Base-by-base conservation (phyloP, 805 yeast genomes). In the Teunomyces stri region DNA sequence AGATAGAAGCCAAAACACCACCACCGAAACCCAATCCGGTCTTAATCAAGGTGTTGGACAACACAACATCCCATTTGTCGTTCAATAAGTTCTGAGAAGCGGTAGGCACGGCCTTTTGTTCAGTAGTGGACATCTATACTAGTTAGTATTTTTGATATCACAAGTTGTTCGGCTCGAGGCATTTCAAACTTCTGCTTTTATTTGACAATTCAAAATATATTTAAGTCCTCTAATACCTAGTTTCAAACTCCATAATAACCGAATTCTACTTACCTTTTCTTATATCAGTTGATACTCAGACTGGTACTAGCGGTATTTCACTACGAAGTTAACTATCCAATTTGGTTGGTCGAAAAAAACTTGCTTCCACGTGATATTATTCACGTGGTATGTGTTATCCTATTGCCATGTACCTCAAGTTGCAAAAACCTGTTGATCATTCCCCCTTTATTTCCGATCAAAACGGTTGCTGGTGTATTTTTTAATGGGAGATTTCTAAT, bases 11-110 rank as follows among this genome's bases (percentile, higher is more conserved):
- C 49, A 92, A 79, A 29, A 94, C 96, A 71, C 99, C 99, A 40
- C 85, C 94, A 54, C 98, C 98, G 57, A 94, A 85, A 43, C 99
- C 99, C 54, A 94, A 79, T 15, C 97, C 96, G 59, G 97, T 87
- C 71, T 94, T 94, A 58, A 94, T 96, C 54, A 94, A 75, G 52
- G 95, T 83, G 74, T 94, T 94, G 50, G 99, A 90, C 63, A 94
- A 77, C 45, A 91, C 97, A 55, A 90, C 87, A 69, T 94, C 99
- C 99, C 99, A 94, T 69, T 82, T 82, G 59, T 82, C 85, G 60
- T 82, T 81, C 56, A 82, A 70, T 56, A 82, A 78, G 58, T 80
- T 77, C 63, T 76, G 81, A 43, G 83, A 79, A 44, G 83, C 72
- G 28, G 75, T 62, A 39, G 58, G 45, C 50, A 71, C 60, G 36